Conservation (phyloP, 192 early-diverging fungal species). For the Coemansia nantahalensis region DNA sequence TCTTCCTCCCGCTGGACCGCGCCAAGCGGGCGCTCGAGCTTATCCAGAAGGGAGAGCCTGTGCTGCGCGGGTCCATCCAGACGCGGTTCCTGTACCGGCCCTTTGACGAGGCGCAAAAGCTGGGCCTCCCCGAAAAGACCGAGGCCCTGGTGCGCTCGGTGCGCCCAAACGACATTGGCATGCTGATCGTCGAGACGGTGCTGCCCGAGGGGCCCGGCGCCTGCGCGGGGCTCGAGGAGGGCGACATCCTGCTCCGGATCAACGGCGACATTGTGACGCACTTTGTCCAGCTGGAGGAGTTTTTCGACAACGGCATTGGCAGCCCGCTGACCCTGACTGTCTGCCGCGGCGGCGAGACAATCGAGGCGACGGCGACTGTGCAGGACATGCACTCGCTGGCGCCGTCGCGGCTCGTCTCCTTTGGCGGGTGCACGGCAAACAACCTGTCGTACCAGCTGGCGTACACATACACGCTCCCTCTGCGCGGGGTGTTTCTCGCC, state of each 20-base stretch:
- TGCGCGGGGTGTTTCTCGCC: constrained; percentile 79
- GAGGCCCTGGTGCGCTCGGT: constrained; percentile 62
- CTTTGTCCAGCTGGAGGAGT: constrained; percentile 64
- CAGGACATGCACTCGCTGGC: constrained; percentile 78
- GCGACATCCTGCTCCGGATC: constrained; percentile 69
- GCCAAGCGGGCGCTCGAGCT: constrained; percentile 62
- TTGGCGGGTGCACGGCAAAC: constrained; percentile 79
- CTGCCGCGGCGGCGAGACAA: constrained; percentile 55
- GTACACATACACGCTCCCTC: constrained; percentile 64
- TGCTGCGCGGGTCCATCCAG: constrained; percentile 77
- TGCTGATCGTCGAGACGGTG: constrained; percentile 63
- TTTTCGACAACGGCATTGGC: constrained; percentile 64
- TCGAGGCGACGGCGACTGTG: constrained; percentile 52
- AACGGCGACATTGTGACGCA: constrained; percentile 66
- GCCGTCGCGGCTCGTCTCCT: constrained; percentile 78
- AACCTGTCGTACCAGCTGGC: constrained; percentile 78
- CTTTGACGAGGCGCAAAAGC: constrained; percentile 69
- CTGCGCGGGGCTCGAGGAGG: constrained; percentile 55
- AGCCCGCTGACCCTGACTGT: constrained; percentile 55
- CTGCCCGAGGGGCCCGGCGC: constrained; percentile 71
- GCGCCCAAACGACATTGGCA: constrained; percentile 66
- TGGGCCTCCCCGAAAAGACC: constrained; percentile 64
- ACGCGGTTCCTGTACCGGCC: constrained; percentile 66
- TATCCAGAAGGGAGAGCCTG: constrained; percentile 55
- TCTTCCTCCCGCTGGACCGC: constrained; percentile 75